Base-by-base conservation (phyloP, 352 stramenopile species). In the Phytopythium cucurbitacearum region DNA sequence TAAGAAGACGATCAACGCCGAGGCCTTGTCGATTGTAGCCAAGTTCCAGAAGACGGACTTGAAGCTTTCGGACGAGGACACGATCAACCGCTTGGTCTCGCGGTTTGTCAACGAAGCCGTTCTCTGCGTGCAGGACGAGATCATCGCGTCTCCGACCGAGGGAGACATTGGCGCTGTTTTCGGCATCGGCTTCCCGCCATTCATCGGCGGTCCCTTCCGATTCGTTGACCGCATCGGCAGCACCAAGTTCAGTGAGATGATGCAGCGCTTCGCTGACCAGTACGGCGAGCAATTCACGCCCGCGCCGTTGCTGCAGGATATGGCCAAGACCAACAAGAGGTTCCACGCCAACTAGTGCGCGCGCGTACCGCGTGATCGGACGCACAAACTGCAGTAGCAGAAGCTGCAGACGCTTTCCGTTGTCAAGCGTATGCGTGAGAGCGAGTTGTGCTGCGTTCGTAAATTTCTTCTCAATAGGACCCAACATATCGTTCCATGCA, bases 141-240 rank as follows among this genome's bases (percentile, higher is more conserved):
- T 99, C 58, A 98, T 99, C 65, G 91, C 82, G 48, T 97, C 95
- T 48, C 96, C 97, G 5, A 92, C 91, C 7, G 94, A 98, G 55
- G 97, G 95, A 57, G 97, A 99, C 74, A 98, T 99, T 71, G 97
- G 96, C 42, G 82, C 97, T n/a, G 95, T 99, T 15, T 99, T 99
- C 71, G 97, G 97, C 60, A 98, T 98, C 56, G 97, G 97, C 53
- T 99, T 99, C 75, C 93, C 95, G 35, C 97, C 96, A 42, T 99
- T 99, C 83, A 89, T 96, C 42, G 97, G 97, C 10, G 97, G 97
- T 32, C 96, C 96, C 28, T 99, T 99, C 89, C 84, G 94, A 41
- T 95, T 98, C 57, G 73, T 99, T 13, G 97, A 99, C 78, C 76
- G 82, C 55, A 60, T 98, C 21, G 97, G 96, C 53, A 95, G 87